These are phyloP conservation scores for Candida sonorensis DNA, from an alignment of 805 yeast species.

Conservation along the genomic window DNA sequence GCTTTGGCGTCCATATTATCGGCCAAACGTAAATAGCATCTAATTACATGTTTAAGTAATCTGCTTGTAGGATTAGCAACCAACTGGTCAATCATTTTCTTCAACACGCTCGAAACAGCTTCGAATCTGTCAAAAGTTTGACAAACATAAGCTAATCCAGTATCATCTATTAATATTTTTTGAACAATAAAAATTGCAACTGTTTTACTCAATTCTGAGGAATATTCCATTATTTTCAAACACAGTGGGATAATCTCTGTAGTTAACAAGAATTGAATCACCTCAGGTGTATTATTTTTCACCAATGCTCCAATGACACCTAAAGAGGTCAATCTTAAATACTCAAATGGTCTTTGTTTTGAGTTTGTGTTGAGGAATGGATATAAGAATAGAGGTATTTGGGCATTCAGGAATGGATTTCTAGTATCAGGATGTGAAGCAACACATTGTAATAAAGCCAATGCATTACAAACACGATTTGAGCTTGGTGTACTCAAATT, in stretches of 20 bases:
- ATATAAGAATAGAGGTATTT: conserved; percentile 84
- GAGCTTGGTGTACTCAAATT: conserved; percentile 78
- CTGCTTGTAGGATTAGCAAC: conserved; percentile 73
- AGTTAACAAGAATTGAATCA: conserved; percentile 82
- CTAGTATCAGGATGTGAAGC: conserved; percentile 94
- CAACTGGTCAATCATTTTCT: conserved; percentile 81
- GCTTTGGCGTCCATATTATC: conserved; percentile 89
- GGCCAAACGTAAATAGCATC: conserved; percentile 85
- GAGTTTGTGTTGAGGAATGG: conserved; percentile 92
- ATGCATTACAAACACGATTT: conserved; percentile 91
- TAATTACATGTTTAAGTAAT: conserved; percentile 82
- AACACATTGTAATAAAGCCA: conserved; percentile 91
- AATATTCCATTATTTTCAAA: conserved; percentile 88
- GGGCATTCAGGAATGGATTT: conserved; percentile 77
- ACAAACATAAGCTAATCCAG: conserved; percentile 86
- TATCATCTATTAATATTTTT: conserved; percentile 85
- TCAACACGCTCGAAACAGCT: conserved; percentile 85
- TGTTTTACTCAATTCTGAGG: conserved; percentile 89
- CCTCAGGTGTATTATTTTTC: conserved; percentile 93
- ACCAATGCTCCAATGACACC: conserved; percentile 98
- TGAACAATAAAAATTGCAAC: conserved; percentile 96
- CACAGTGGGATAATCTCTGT: conserved; percentile 96
- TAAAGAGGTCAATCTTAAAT: conserved; percentile 81
- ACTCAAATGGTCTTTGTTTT: conserved; percentile 89
- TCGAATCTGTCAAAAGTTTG: conserved; percentile 92